These are phyloP conservation scores for Themeda triandra DNA, from an alignment of 176 grass and related monocot species.

Conservation along the genomic window DNA sequence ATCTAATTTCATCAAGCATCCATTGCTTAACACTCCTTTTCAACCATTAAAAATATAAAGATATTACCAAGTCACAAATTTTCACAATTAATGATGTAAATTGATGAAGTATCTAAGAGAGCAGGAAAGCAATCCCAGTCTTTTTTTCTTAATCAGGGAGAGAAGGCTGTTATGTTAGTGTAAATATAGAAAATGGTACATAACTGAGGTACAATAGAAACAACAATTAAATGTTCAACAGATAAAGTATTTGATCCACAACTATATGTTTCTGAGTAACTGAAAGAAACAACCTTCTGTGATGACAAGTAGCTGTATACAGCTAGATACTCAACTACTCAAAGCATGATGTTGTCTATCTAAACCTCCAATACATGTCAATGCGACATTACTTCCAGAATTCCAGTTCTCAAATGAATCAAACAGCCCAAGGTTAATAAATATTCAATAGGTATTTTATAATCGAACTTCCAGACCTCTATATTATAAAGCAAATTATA, in stretches of 20 bases:
- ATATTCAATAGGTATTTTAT: too few relatives aligned
- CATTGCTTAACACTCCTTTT: too few relatives aligned
- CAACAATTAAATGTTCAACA: neutral
- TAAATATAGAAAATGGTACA: conserved; percentile 3
- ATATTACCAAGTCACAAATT: too few relatives aligned
- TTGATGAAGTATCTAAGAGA: too few relatives aligned
- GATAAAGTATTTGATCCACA: neutral
- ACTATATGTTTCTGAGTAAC: neutral
- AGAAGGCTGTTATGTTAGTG: too few relatives aligned
- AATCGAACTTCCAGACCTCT: too few relatives aligned
- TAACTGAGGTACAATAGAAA: neutral
- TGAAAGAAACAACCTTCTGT: neutral
- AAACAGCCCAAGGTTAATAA: neutral
- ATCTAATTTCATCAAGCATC: too few relatives aligned
- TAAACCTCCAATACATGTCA: neutral
- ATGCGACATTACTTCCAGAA: neutral
- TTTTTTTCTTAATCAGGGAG: too few relatives aligned
- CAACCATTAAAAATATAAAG: too few relatives aligned
- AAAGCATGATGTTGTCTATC: neutral
- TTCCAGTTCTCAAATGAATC: neutral
- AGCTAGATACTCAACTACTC: neutral
- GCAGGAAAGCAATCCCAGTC: too few relatives aligned
- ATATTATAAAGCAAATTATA: neutral
- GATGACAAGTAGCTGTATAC: neutral
- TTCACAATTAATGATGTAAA: too few relatives aligned